A percentile compares a stretch with the other conserved stretches of the same genome.
These are phyloP conservation scores for Sporodiniella umbellata DNA, from an alignment of 371 early-diverging fungal species.

Conservation along the genomic window DNA sequence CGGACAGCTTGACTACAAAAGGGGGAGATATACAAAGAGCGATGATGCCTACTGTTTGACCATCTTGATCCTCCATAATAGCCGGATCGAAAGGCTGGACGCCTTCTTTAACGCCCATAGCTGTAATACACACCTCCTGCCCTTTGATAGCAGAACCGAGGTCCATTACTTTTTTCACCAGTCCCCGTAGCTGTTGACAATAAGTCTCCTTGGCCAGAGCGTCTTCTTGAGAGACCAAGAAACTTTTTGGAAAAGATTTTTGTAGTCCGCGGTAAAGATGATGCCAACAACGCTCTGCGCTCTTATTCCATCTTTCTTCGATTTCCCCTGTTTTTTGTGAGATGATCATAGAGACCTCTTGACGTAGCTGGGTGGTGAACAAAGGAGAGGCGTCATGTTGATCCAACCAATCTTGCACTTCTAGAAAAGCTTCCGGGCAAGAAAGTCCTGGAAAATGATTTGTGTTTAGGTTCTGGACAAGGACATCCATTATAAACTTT, in stretches of 20 bases:
- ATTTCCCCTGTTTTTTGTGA: not conserved
- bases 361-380: conserved; percentile 32
- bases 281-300: conserved; percentile 26
- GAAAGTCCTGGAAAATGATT: conserved; percentile 28
- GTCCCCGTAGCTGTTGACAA: conserved; percentile 22
- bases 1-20: conserved; percentile 30
- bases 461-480: conserved; percentile 40
- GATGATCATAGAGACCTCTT: conserved; percentile 30
- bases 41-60: conserved; percentile 28
- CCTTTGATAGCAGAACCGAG: conserved; percentile 47
- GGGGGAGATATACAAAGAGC: conserved; percentile 48
- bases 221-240: not conserved
- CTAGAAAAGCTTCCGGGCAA: conserved; percentile 11
- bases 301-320: conserved; percentile 9
- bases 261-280: conserved; percentile 37
- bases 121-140: conserved; percentile 40
- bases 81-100: conserved; percentile 28
- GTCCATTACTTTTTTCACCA: conserved; percentile 32
- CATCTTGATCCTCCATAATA: conserved; percentile 42
- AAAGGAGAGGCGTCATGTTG: conserved; percentile 8
- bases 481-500: conserved; percentile 51
- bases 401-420: conserved; percentile 24
- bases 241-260: conserved; percentile 37
- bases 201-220: conserved; percentile 19
- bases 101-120: conserved; percentile 33